These are phyloP conservation scores for Leishmania arabica DNA, from an alignment of 208 protist genomes.

Conservation along the genomic window DNA sequence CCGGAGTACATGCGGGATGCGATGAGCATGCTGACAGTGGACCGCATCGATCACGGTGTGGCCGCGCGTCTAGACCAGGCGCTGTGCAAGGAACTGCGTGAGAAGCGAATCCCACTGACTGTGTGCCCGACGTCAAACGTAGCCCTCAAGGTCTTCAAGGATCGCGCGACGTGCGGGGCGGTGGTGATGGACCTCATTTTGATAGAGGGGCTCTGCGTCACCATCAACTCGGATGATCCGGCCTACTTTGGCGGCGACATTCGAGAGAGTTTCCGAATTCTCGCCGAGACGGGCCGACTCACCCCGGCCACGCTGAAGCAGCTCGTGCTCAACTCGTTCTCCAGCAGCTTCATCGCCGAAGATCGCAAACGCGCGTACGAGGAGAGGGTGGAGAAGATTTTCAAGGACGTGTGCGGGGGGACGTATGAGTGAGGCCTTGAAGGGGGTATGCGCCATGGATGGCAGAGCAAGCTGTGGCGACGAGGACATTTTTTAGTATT, in stretches of 20 bases:
- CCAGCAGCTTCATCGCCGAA: constrained; percentile 35
- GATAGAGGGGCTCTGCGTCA: constrained; percentile 39
- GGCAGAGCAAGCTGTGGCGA: background rate
- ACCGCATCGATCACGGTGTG: constrained; percentile 61
- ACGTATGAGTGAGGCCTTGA: constrained; percentile 3
- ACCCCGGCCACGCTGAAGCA: constrained; percentile 35
- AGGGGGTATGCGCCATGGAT: background rate
- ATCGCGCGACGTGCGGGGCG: constrained; percentile 17
- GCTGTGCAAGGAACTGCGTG: constrained; percentile 29
- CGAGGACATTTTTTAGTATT: background rate
- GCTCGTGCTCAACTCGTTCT: constrained; percentile 45
- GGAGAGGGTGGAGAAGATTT: constrained; percentile 30
- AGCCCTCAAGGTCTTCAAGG: constrained; percentile 43
- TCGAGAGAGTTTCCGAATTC: constrained; percentile 42
- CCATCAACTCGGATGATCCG: constrained; percentile 66
- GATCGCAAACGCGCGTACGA: constrained; percentile 35
- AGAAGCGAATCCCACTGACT: constrained; percentile 37
- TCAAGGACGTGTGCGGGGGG: constrained; percentile 22
- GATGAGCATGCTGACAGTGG: constrained; percentile 36
- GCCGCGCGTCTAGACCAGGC: constrained; percentile 27
- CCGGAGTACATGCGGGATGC: constrained; percentile 36
- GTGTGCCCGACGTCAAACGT: constrained; percentile 66
- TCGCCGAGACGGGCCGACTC: constrained; percentile 32
- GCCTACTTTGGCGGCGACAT: constrained; percentile 62
- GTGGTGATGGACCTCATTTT: constrained; percentile 35